Percentiles rank a stretch among this genome's conserved stretches.
phyloP scores from a whole-genome alignment of 2,329 filamentous ascomycete genomes.

The Botrytis squamosa region DNA sequence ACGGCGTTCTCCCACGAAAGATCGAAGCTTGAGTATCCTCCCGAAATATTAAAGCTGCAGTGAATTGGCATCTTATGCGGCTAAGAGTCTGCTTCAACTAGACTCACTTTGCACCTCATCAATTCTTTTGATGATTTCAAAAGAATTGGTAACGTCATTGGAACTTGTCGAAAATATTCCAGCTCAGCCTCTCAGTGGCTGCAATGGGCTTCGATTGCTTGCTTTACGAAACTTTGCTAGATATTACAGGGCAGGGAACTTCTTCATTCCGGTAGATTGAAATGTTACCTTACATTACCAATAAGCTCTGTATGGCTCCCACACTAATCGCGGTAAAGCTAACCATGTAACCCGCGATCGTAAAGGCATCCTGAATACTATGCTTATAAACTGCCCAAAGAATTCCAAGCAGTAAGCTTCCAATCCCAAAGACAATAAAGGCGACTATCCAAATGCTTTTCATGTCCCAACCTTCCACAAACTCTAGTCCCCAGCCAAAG shows the following conservation, averaged over 20 bases:
- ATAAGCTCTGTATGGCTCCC: conserved; percentile 38
- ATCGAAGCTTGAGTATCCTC: not conserved
- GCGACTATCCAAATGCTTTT: conserved; percentile 27
- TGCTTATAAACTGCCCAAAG: conserved; percentile 26
- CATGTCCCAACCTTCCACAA: conserved; percentile 28
- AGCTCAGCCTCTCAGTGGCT: not conserved
- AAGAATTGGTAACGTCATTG: not conserved
- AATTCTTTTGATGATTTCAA: too few species aligned
- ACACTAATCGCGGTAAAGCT: conserved; percentile 26
- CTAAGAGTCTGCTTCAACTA: not conserved
- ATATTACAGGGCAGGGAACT: not conserved
- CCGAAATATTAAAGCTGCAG: not conserved
- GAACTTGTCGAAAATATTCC: not conserved
- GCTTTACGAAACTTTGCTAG: not conserved
- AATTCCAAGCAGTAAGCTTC: conserved; percentile 27
- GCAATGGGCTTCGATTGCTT: not conserved
- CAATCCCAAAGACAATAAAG: conserved; percentile 26
- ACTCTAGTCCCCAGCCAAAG: conserved; percentile 31
- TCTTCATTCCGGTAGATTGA: not conserved
- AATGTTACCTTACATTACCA: conserved; percentile 20
- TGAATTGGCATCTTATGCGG: not conserved
- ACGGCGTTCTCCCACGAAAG: not conserved
- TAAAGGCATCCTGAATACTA: conserved; percentile 31
- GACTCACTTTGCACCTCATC: not conserved
- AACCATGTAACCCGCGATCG: conserved; percentile 29